Base-by-base conservation (phyloP, 306 rosid species). In the Prosopis cineraria region DNA sequence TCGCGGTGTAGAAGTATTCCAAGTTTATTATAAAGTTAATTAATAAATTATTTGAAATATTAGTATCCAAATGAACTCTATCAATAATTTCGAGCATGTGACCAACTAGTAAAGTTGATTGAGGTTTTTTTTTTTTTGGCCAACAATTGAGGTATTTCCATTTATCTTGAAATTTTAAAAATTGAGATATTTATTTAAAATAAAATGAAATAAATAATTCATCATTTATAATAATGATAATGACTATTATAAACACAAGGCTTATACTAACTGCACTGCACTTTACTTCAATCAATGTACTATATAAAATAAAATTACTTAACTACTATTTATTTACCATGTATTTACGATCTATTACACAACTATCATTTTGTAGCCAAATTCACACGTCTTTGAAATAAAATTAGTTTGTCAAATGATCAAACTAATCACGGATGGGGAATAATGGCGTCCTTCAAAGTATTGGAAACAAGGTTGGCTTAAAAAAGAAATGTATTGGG, bases 21-120 rank as follows among this genome's bases (percentile, higher is more conserved):
- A 16, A 39, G n/a, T 53, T 53, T 22, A 44, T 72, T 52, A 40
- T 7, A 25, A 30, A 70, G 45, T 70, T 14, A 45, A 68, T 69
- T 14, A 16, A 45, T 14, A 16, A 45, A 16, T 10, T 6, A 22
- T 45, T 17, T 20, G 5, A 47, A 70, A 6, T 31, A 27, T 7
- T 20, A 10, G 33, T 7, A 70, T 47, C 9, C 7, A 67, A 67
- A 67, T 39, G 20, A 36, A 22, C 22, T 53, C 2, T 53, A 10
- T 37, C 52, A 73, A 31, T 56, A n/a, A n/a, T 17, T 24, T 37
- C 27, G 17, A 7, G 68, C 77, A 73, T 73, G 68, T 56, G 77
- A 56, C 55, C 40, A 55, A 59, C 67, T 22, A 53, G 44, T 72
- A 72, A 12, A 14, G 24, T 62, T 62, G 41, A 62, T 30, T n/a